Evolutionary conservation across 257 asterid genomes (phyloP).

Genomic region (Datura wrightii): DNA sequence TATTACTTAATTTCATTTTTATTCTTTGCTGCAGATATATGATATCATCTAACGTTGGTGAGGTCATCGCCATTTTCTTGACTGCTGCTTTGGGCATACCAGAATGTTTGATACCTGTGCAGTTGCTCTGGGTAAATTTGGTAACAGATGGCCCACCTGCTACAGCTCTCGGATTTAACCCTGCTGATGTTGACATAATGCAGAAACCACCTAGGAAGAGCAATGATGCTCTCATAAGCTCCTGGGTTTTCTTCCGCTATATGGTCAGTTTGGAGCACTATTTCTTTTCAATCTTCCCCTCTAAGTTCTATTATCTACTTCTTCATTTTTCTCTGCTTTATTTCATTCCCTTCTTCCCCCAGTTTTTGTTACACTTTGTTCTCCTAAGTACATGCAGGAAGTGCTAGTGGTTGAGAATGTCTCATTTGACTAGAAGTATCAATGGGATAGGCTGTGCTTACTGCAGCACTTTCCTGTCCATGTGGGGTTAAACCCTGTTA

Average conservation of each 20-base stretch:
- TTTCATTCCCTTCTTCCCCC: neutral
- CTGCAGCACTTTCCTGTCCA: neutral
- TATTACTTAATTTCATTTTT: neutral
- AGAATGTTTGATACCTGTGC: conserved; percentile 89
- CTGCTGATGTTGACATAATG: conserved; percentile 91
- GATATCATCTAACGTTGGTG: conserved; percentile 94
- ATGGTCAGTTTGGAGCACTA: conserved; percentile 50
- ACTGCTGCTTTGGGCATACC: conserved; percentile 87
- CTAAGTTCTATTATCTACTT: neutral
- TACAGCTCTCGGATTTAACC: conserved; percentile 90
- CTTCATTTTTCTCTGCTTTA: neutral
- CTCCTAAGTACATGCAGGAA: neutral
- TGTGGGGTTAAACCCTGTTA: neutral
- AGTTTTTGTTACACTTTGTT: neutral
- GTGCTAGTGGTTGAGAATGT: neutral
- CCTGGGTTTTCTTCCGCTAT: conserved; percentile 90
- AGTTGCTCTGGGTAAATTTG: conserved; percentile 90
- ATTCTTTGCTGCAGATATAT: conserved; percentile 62
- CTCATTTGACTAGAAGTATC: neutral
- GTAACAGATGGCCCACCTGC: conserved; percentile 99
- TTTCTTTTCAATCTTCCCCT: neutral
- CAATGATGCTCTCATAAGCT: conserved; percentile 71
- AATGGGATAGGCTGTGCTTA: neutral
- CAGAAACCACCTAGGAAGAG: conserved; percentile 80
- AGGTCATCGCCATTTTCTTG: conserved; percentile 86